Base-by-base conservation (phyloP, 202 grass and related monocot species). In the Hordeum pubiflorum region DNA sequence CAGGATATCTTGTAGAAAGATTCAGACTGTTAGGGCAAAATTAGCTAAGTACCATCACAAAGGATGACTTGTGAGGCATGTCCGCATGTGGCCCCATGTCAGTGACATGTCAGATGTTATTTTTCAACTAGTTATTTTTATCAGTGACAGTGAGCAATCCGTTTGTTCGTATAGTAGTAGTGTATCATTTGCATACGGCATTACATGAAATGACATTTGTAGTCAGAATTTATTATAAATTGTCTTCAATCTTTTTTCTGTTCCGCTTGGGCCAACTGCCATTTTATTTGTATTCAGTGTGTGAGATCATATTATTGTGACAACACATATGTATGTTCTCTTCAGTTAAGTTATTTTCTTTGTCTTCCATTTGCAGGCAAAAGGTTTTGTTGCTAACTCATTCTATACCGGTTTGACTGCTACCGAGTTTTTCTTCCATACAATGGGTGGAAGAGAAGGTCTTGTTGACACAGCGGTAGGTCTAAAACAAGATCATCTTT, bases 371-470 rank as follows among this genome's bases (percentile, higher is more conserved):
- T 77, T 73, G 9, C 73, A 97, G 94, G 94, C 94, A 26, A 97
- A 97, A 91, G 94, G 94, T 82, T 97, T 97, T 78, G 94, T 97
- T 86, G 89, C 94, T 78, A 97, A 94, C 82, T 97, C 94, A 54
- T 97, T 97, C 69, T 97, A 97, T 81, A 89, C 89, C 72, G 94
- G 94, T 40, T 91, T 97, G 89, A 94, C 89, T 84, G 87, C 94
- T 36, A 94, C 94, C 9, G 94, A 97, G 60, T 97, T 97, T 81
- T 92, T 97, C 79, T 97, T 97, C 82, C 91, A 97, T 79, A 97
- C 94, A 82, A 97, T 97, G 94, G 94, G 89, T 87, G 94, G 94
- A 72, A 81, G 94, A 89, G 94, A 97, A 94, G 94, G 94, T 85
- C 94, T 97, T 79, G 86, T 97, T 83, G 94, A 97, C 69, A 97